Evolutionary conservation across 2,329 filamentous ascomycete genomes (phyloP).

Genomic region (Pseudopyrenochaeta lycopersici): DNA sequence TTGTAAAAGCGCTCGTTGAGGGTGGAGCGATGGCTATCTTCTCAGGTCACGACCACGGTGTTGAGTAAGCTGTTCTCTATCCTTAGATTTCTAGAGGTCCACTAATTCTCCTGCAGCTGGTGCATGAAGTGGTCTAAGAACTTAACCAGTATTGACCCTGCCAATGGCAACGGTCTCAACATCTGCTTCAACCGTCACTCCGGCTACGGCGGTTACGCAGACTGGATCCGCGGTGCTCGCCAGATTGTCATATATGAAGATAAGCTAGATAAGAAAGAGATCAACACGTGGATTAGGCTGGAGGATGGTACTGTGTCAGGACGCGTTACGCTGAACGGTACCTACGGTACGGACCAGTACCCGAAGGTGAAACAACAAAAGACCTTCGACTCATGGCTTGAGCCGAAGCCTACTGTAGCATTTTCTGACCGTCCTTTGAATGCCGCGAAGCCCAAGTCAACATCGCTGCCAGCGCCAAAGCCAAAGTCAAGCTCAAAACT

Average conservation of each 20-base stretch:
- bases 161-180: constrained; percentile 55
- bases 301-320: constrained; percentile 65
- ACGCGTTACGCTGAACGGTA: constrained; percentile 65
- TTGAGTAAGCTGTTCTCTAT: constrained; percentile 21
- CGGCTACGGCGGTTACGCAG: constrained; percentile 75
- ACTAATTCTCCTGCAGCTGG: constrained; percentile 20
- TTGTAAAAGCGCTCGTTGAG: constrained; percentile 68
- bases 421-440: not conserved
- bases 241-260: constrained; percentile 62
- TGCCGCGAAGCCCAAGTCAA: not conserved
- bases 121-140: constrained; percentile 53
- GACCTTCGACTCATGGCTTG: constrained; percentile 12
- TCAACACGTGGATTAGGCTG: constrained; percentile 69
- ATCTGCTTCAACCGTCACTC: constrained; percentile 72
- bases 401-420: not conserved
- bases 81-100: not conserved
- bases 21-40: constrained; percentile 57
- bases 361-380: constrained; percentile 32
- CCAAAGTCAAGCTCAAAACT: not conserved
- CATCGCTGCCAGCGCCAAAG: not conserved
- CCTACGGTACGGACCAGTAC: constrained; percentile 67
- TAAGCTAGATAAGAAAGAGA: constrained; percentile 49
- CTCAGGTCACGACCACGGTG: constrained; percentile 73
- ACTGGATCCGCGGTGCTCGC: constrained; percentile 68
- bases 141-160: constrained; percentile 38